Evolutionary conservation across 805 yeast genomes (phyloP).

Genomic region (Debaryomyces prosopidis): DNA sequence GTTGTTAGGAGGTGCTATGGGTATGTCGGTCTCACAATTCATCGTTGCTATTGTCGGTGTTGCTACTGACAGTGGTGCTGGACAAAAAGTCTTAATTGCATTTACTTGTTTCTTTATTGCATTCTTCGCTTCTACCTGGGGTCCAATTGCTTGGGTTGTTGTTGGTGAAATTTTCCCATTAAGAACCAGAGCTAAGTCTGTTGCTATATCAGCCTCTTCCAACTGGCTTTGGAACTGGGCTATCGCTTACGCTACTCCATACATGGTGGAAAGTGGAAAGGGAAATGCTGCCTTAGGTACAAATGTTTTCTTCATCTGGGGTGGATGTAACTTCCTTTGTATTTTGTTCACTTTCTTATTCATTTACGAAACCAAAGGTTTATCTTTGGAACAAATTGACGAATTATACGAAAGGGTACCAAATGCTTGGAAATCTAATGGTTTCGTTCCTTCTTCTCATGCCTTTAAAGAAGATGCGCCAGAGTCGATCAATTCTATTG

Average conservation of each 20-base stretch:
- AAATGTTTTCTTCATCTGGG: conserved; percentile 57
- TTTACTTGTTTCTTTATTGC: conserved; percentile 64
- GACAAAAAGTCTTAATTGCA: conserved; percentile 63
- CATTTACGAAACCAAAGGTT: conserved; percentile 79
- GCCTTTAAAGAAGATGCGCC: conserved; percentile 30
- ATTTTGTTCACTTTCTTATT: conserved; percentile 62
- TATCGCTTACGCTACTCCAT: conserved; percentile 67
- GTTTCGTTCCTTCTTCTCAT: conserved; percentile 53
- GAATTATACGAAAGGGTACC: conserved; percentile 52
- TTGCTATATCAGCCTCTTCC: conserved; percentile 64
- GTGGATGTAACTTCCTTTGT: conserved; percentile 68
- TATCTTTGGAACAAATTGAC: conserved; percentile 81
- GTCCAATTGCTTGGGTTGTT: conserved; percentile 66
- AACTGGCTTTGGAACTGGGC: conserved; percentile 67
- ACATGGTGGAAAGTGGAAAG: conserved; percentile 46
- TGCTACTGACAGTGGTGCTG: conserved; percentile 44
- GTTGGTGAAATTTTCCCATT: conserved; percentile 70
- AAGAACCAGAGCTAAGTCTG: conserved; percentile 60
- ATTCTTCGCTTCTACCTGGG: conserved; percentile 76
- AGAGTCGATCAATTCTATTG: conserved; percentile 12
- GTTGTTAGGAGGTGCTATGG: conserved; percentile 43
- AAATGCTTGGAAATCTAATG: conserved; percentile 42
- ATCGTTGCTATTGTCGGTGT: conserved; percentile 64
- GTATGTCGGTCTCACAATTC: conserved; percentile 57
- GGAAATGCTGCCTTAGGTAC: conserved; percentile 46